These are phyloP conservation scores for Candida nonsorbophila DNA, from an alignment of 805 yeast species.

Conservation along the genomic window DNA sequence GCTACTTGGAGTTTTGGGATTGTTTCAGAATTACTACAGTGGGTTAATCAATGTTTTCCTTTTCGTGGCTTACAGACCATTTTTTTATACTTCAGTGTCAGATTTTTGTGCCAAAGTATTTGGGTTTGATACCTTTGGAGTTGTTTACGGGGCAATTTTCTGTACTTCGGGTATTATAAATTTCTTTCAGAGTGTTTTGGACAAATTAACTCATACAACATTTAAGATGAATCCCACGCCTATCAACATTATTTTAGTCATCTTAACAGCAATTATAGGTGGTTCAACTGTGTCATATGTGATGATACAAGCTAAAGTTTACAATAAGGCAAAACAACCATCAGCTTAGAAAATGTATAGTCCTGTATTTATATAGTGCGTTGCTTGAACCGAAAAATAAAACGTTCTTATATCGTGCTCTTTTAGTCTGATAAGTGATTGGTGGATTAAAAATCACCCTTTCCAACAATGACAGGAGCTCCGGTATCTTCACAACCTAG, in stretches of 20 bases:
- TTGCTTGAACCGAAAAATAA: no score
- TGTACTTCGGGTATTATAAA: slow-evolving; percentile 49
- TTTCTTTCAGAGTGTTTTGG: slow-evolving; percentile 43
- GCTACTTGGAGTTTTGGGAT: slow-evolving; percentile 45
- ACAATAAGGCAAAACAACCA: slow-evolving; percentile 7
- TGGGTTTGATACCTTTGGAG: slow-evolving; percentile 58
- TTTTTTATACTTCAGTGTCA: slow-evolving; percentile 52
- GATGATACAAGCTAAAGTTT: slow-evolving; percentile 6
- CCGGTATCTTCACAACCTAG: no score
- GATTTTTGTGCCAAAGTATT: slow-evolving; percentile 61
- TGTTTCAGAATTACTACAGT: slow-evolving; percentile 31
- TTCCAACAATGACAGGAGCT: no score
- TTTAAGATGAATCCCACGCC: slow-evolving; percentile 55
- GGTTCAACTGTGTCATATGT: slow-evolving; percentile 37
- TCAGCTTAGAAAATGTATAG: no score
- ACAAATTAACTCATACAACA: slow-evolving; percentile 43
- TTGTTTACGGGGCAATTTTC: slow-evolving; percentile 53
- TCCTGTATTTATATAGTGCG: no score
- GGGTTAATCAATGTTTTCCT: slow-evolving; percentile 43
- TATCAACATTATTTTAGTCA: slow-evolving; percentile 35
- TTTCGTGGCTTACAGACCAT: slow-evolving; percentile 52
- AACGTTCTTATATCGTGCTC: no score
- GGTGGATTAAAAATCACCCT: no score
- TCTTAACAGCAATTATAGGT: slow-evolving; percentile 40
- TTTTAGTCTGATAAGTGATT: no score